Evolutionary conservation across 2,329 filamentous ascomycete species (phyloP), one percentile per base, ranked within the genome.

Genomic region (Hyphodiscus sp.): DNA sequence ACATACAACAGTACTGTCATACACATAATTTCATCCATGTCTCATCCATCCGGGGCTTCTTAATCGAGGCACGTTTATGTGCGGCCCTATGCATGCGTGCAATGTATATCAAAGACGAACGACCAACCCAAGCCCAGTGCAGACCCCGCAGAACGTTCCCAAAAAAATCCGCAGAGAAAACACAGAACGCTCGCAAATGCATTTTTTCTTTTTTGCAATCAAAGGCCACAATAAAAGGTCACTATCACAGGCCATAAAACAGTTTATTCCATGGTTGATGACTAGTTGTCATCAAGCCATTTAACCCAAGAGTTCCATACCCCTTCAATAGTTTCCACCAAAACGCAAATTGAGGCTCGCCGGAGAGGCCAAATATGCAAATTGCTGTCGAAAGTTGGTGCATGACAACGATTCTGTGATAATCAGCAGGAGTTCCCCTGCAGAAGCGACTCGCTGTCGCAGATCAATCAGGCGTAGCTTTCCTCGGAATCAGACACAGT

Each of bases 101-200:
- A 53, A 55, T 58, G 53, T 57, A 57, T 57, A 55, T 56, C 56
- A 56, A 56, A 47, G 49, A 48, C 54, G 18, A 42, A 55, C 50
- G 56, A 55, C 51, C 56, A 51, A 55, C 50, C 55, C 54, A 55
- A 47, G 50, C 50, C 56, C 46, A 47, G 53, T 44, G 45, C 42
- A 46, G 53, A 57, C 49, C 53, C 51, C 52, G 56, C 52, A 52
- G 42, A 55, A 52, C 44, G 46, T 23, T 33, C 19, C 50, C 2
- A 15, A 13, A 26, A 55, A 55, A 55, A 43, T 49, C 50, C 47
- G 51, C 51, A 38, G 13, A 41, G 52, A 54, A 52, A 53, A 44
- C 53, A 55, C 51, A 57, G 52, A 57, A 52, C 63, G 60, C 61
- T 65, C 51, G 58, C 57, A 64, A 66, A 65, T 65, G 62, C 64